A percentile compares a stretch with the other conserved stretches of the same genome.
Evolutionary conservation across 2,329 filamentous ascomycete species (phyloP).

Genomic region (Talaromyces sp.): DNA sequence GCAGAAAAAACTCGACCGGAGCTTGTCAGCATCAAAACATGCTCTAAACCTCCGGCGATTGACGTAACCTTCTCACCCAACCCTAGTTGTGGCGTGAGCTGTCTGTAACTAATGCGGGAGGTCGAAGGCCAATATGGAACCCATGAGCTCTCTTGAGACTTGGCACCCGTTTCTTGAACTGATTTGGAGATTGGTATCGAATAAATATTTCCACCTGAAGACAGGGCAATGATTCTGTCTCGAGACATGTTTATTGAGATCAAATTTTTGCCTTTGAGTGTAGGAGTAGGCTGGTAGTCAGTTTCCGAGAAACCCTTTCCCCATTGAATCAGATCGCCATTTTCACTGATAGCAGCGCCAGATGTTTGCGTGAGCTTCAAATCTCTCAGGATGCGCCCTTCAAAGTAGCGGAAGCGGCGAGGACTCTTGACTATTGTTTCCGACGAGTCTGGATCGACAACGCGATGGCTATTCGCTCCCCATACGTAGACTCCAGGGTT

Average conservation of each 20-base stretch:
- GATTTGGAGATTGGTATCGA: slow-evolving; percentile 72
- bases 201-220: slow-evolving; percentile 71
- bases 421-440: slow-evolving; percentile 77
- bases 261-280: slow-evolving; percentile 77
- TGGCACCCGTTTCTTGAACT: slow-evolving; percentile 64
- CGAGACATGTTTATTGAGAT: slow-evolving; percentile 70
- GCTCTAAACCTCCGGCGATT: slow-evolving; percentile 75
- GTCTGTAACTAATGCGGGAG: slow-evolving; percentile 65
- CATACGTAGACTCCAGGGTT: slow-evolving; percentile 89
- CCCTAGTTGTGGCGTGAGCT: slow-evolving; percentile 61
- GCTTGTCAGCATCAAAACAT: slow-evolving; percentile 79
- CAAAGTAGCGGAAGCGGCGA: slow-evolving; percentile 72
- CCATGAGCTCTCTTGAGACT: slow-evolving; percentile 64
- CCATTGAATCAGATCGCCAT: slow-evolving; percentile 90
- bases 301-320: slow-evolving; percentile 69
- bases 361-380: slow-evolving; percentile 79
- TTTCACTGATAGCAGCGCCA: slow-evolving; percentile 81
- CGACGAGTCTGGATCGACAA: slow-evolving; percentile 78
- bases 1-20: slow-evolving; percentile 82
- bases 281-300: slow-evolving; percentile 60
- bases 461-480: slow-evolving; percentile 80
- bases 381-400: slow-evolving; percentile 78
- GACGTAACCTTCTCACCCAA: slow-evolving; percentile 70
- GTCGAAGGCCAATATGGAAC: slow-evolving; percentile 65
- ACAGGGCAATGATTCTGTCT: slow-evolving; percentile 78